phyloP scores from a whole-genome alignment of 164 flowering plant genomes.

The Echeveria elegans region DNA sequence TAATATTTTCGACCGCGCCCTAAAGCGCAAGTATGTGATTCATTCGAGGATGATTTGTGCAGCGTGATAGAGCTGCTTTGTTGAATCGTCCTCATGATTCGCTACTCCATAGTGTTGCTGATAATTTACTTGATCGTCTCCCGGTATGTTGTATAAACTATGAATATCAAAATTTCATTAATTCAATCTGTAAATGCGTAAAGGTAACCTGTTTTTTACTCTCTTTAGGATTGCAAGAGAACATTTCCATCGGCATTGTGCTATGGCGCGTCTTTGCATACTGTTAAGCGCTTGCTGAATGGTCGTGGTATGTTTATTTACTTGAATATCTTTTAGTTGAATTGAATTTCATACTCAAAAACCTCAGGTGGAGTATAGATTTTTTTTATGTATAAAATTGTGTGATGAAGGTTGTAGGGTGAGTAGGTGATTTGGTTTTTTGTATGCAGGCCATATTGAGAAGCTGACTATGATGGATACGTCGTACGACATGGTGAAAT shows the following conservation, averaged over 20 bases:
- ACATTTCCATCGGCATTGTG: slow-evolving; percentile 78
- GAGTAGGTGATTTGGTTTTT: background rate
- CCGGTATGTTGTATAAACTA: slow-evolving; percentile 40
- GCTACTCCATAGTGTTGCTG: slow-evolving; percentile 72
- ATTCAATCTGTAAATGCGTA: background rate
- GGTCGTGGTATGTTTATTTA: slow-evolving; percentile 59
- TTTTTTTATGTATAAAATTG: too few species aligned
- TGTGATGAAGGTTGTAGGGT: too few species aligned
- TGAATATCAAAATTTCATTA: too few species aligned
- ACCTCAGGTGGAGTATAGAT: too few species aligned
- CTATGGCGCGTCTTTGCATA: slow-evolving; percentile 73
- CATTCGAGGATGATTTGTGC: slow-evolving; percentile 12
- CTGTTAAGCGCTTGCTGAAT: slow-evolving; percentile 52
- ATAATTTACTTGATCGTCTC: slow-evolving; percentile 78
- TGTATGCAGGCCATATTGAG: slow-evolving; percentile 52
- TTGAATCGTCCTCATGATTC: slow-evolving; percentile 53
- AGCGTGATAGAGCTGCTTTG: slow-evolving; percentile 98
- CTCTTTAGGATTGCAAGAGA: slow-evolving; percentile 68
- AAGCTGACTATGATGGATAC: slow-evolving; percentile 84
- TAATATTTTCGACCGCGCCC: slow-evolving; percentile 67
- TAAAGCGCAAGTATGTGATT: slow-evolving; percentile 36
- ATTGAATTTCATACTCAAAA: too few species aligned
- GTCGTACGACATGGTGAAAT: slow-evolving; percentile 72
- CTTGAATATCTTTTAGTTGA: too few species aligned
- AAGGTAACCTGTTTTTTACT: background rate